Conservation (phyloP, 768 basidiomycete genomes). For the Piloderma croceum region DNA sequence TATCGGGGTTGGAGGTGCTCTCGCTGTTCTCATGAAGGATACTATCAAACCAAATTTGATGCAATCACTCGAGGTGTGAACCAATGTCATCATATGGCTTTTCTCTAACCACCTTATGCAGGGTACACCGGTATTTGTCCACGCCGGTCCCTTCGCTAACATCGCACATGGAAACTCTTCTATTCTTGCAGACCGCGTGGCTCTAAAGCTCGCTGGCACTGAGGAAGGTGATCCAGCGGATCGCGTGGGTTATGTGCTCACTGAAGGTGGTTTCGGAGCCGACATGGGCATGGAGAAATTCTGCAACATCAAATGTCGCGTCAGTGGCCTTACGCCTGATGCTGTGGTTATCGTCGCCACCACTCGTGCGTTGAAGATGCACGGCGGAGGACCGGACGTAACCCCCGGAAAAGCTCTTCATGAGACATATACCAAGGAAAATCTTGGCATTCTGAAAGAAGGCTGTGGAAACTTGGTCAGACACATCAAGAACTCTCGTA, state of each 20-base stretch:
- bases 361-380: conserved; percentile 98
- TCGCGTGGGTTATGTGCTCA: conserved; percentile 90
- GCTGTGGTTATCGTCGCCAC: conserved; percentile 96
- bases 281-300: conserved; percentile 99
- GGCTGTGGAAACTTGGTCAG: conserved; percentile 90
- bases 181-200: conserved; percentile 94
- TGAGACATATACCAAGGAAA: conserved; percentile 91
- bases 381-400: conserved; percentile 95
- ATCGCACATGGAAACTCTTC: conserved; percentile 99
- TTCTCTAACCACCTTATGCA: conserved; percentile 17
- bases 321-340: conserved; percentile 89
- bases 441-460: conserved; percentile 81
- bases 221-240: conserved; percentile 83
- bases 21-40: conserved; percentile 97
- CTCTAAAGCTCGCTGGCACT: conserved; percentile 92
- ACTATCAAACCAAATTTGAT: conserved; percentile 99
- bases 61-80: conserved; percentile 82
- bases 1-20: conserved; percentile 89
- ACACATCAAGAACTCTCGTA: conserved; percentile 92
- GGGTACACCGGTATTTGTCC: conserved; percentile 98
- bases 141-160: conserved; percentile 98
- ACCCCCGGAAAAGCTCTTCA: conserved; percentile 92
- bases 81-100: neutral
- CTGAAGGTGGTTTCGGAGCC: conserved; percentile 97
- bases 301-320: conserved; percentile 98